These are phyloP conservation scores for Aspergillus heteromorphus DNA, from an alignment of 495 filamentous ascomycete genomes.

Conservation along the genomic window DNA sequence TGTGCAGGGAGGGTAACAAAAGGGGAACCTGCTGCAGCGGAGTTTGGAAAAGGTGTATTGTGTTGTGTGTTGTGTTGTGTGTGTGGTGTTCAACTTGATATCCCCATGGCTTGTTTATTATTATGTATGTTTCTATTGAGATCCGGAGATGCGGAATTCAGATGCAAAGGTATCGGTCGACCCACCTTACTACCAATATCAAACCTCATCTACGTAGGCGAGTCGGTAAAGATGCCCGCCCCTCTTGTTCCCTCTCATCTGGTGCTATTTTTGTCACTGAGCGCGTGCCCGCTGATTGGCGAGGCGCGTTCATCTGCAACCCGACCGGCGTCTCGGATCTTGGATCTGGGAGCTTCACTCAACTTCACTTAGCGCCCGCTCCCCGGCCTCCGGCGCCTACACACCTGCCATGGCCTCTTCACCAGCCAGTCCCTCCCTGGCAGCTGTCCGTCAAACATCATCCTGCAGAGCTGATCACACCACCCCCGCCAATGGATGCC, in stretches of 20 bases:
- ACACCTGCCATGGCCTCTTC: constrained; percentile 4
- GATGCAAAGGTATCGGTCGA: not conserved
- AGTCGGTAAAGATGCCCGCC: too few species aligned
- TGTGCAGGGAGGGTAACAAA: constrained; percentile 23
- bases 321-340: not conserved
- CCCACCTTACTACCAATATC: not conserved
- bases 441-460: constrained; percentile 3
- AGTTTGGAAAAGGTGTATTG: not conserved
- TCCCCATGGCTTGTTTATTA: constrained; percentile 7
- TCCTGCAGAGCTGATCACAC: constrained; percentile 9
- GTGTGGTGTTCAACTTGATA: constrained; percentile 7
- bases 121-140: not conserved
- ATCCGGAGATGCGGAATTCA: not conserved
- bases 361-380: not conserved
- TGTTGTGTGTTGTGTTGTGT: not conserved
- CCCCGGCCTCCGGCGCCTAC: constrained; percentile 25
- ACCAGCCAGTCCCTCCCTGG: constrained; percentile 9
- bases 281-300: constrained; percentile 2
- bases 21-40: not conserved
- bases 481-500: constrained; percentile 3
- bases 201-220: too few species aligned
- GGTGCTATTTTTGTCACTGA: constrained; percentile 3
- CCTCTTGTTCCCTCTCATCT: too few species aligned
- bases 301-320: constrained; percentile 2
- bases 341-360: too few species aligned